These are phyloP conservation scores for Lichtheimia hyalospora DNA, from an alignment of 371 early-diverging fungal species.

Conservation along the genomic window DNA sequence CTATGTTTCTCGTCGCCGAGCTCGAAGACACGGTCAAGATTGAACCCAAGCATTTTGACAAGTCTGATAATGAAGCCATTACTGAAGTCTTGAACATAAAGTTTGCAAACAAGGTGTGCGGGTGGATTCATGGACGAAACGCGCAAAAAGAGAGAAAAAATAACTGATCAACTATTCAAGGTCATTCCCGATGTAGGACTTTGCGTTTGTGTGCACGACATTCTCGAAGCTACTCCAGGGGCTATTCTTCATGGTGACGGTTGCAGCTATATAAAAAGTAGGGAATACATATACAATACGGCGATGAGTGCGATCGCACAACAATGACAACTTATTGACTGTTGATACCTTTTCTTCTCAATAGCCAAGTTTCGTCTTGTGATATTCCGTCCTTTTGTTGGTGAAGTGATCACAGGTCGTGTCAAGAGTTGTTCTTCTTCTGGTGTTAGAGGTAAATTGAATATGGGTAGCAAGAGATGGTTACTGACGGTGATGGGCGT, in stretches of 20 bases:
- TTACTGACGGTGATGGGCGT: not conserved
- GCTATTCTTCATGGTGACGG: slow-evolving; percentile 84
- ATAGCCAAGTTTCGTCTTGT: slow-evolving; percentile 83
- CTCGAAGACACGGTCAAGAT: slow-evolving; percentile 86
- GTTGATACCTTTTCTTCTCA: not conserved
- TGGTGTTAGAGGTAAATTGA: slow-evolving; percentile 63
- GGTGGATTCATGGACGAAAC: not conserved
- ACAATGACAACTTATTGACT: not conserved
- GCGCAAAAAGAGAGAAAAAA: too few species aligned
- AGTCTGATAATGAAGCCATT: slow-evolving; percentile 73
- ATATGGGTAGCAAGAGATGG: not conserved
- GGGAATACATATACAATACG: not conserved
- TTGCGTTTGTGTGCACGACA: slow-evolving; percentile 83
- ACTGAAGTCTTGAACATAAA: slow-evolving; percentile 89
- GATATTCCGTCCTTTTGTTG: slow-evolving; percentile 90
- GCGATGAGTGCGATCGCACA: not conserved
- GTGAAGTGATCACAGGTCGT: slow-evolving; percentile 83
- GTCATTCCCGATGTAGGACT: slow-evolving; percentile 90
- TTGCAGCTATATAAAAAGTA: slow-evolving; percentile 74
- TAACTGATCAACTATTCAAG: slow-evolving; percentile 23
- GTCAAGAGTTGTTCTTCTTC: slow-evolving; percentile 71
- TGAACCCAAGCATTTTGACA: slow-evolving; percentile 75
- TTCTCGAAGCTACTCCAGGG: slow-evolving; percentile 78
- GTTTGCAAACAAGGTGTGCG: slow-evolving; percentile 84
- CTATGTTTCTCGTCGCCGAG: slow-evolving; percentile 84